phyloP scores from a whole-genome alignment of 345 rosid species.

The Eucalyptus sideroxylon region DNA sequence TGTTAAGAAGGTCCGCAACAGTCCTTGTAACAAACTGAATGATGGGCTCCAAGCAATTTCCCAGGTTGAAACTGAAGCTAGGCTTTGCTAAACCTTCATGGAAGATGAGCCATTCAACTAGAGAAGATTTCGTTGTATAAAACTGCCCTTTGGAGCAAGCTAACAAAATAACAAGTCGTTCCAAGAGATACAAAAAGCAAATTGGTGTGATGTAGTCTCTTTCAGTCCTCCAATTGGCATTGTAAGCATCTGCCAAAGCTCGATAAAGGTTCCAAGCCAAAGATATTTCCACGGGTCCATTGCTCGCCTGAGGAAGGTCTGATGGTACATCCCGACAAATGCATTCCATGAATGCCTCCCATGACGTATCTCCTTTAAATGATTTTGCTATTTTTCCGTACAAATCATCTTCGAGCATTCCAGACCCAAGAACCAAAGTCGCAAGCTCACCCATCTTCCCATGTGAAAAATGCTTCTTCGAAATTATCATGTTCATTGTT shows the following conservation, averaged over 20 bases:
- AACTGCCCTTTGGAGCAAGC: neutral
- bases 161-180: slow-evolving; percentile 13
- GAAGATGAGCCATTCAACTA: slow-evolving; percentile 25
- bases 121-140: slow-evolving; percentile 8
- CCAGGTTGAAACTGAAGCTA: neutral
- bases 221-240: slow-evolving; percentile 13
- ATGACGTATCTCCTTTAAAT: slow-evolving; percentile 1
- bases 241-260: slow-evolving; percentile 16
- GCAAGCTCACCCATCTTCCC: slow-evolving; percentile 21
- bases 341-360: slow-evolving; percentile 13
- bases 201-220: slow-evolving; percentile 19
- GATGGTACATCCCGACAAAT: neutral
- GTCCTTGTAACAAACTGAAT: neutral
- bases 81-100: neutral
- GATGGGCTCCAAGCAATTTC: neutral
- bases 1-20: neutral
- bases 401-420: neutral
- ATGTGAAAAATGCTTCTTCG: slow-evolving; percentile 3
- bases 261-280: slow-evolving; percentile 1
- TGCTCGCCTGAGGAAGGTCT: neutral
- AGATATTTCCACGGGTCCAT: neutral
- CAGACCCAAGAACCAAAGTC: slow-evolving; percentile 29
- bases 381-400: neutral
- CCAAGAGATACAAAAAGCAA: slow-evolving; percentile 38
- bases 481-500: neutral